phyloP scores from a whole-genome alignment of 768 basidiomycete species.

The Kwoniella mangroviensis region DNA sequence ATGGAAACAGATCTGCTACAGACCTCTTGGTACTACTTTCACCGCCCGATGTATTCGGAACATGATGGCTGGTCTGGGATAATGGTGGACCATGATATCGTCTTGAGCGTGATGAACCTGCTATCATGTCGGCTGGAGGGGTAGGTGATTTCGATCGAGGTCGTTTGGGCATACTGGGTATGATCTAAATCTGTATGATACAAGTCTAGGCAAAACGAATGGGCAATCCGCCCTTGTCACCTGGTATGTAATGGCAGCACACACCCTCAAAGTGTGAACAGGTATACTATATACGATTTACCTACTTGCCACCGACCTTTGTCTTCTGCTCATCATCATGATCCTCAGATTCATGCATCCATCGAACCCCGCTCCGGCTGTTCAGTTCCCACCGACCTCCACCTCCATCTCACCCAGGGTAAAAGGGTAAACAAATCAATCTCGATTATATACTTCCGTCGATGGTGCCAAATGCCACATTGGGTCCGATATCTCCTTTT shows the following conservation, averaged over 20 bases:
- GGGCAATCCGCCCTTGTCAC: no score
- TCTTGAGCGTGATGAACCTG: constrained; percentile 2
- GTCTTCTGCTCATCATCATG: not conserved
- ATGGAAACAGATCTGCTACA: constrained; percentile 40
- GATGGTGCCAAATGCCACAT: not conserved
- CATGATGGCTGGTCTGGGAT: not conserved
- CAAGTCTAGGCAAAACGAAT: no score
- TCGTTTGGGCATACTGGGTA: constrained; percentile 19
- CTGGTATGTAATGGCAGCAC: no score
- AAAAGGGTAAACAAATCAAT: not conserved
- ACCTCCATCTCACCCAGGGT: not conserved
- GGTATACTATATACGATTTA: not conserved
- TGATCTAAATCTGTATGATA: not conserved
- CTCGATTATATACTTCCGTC: not conserved
- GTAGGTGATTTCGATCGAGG: constrained; percentile 14
- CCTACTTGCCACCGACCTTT: not conserved
- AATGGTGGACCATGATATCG: not conserved
- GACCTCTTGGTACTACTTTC: not conserved
- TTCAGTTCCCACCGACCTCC: not conserved
- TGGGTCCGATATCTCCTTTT: not conserved
- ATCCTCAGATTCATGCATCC: no score
- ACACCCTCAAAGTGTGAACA: no score
- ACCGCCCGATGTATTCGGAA: not conserved
- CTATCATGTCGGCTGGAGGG: not conserved
- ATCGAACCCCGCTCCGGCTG: no score